Conservation (phyloP, 83 land plant species). For the Thuja plicata region DNA sequence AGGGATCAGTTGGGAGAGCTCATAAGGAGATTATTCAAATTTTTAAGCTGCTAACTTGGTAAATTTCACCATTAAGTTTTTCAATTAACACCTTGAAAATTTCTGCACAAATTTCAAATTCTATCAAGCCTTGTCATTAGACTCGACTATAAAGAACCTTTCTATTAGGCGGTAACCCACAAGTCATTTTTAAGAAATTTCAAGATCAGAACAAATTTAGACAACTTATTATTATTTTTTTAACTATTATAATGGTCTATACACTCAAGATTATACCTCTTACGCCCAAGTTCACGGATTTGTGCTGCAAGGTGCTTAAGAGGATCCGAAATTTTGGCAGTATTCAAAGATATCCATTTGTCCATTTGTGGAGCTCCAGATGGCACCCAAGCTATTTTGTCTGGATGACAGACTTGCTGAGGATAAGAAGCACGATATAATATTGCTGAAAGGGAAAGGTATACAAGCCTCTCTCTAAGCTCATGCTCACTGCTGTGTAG, state of each 20-base stretch:
- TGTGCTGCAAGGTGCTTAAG: conserved; percentile 32
- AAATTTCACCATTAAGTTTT: neutral
- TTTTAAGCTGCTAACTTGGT: neutral
- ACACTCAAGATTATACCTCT: conserved; percentile 15
- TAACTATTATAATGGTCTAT: neutral
- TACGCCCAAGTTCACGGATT: conserved; percentile 15
- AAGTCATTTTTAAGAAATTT: neutral
- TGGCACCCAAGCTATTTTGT: conserved; percentile 28
- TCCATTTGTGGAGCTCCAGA: conserved; percentile 52
- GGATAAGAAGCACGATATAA: conserved; percentile 15
- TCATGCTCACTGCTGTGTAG: conserved; percentile 43
- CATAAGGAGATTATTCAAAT: neutral
- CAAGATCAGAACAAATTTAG: no score
- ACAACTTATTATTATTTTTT: no score
- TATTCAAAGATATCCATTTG: conserved; percentile 35
- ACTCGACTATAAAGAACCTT: neutral
- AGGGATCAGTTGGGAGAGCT: neutral
- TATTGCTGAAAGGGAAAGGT: conserved; percentile 33
- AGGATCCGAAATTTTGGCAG: conserved; percentile 15
- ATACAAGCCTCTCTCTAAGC: conserved; percentile 49
- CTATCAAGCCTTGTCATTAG: neutral
- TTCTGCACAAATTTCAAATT: neutral
- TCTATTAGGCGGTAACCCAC: neutral
- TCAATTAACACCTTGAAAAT: neutral
- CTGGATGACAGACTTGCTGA: neutral